These are phyloP conservation scores for Sonneratia caseolaris DNA, from an alignment of 345 rosid species.

Conservation along the genomic window DNA sequence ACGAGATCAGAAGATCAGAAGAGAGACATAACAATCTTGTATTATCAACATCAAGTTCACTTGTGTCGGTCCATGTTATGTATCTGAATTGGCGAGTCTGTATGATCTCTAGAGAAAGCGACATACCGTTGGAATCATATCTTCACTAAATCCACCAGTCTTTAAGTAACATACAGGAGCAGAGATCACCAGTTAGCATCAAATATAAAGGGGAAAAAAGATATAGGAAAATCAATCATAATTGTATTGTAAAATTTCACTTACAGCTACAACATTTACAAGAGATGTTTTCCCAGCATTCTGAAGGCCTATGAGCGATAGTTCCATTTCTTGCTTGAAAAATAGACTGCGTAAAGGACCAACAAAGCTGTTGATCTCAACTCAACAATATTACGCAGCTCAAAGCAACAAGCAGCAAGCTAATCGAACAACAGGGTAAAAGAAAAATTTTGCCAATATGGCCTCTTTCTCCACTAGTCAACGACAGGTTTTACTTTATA, in stretches of 20 bases:
- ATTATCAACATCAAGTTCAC: not conserved
- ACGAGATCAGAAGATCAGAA: not conserved
- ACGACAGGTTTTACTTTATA: not conserved
- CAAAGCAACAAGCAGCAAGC: not conserved
- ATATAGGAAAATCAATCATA: not conserved
- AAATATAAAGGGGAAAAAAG: slow-evolving; percentile 10
- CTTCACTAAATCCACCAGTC: slow-evolving; percentile 96
- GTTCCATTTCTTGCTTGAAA: slow-evolving; percentile 95
- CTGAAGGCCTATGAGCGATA: slow-evolving; percentile 89
- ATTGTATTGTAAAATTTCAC: slow-evolving; percentile 15
- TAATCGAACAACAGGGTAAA: not conserved
- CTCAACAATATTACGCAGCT: slow-evolving; percentile 2
- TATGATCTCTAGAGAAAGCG: slow-evolving; percentile 14
- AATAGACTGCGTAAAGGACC: slow-evolving; percentile 43
- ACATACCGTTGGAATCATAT: slow-evolving; percentile 95
- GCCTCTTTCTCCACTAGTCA: not conserved
- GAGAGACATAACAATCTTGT: not conserved
- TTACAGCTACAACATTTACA: slow-evolving; percentile 85
- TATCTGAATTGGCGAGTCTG: not conserved
- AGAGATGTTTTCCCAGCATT: slow-evolving; percentile 99
- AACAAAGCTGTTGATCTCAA: not conserved
- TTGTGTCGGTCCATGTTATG: not conserved
- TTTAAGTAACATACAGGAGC: slow-evolving; percentile 19
- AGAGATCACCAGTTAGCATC: slow-evolving; percentile 4
- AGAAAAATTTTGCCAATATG: not conserved